These are phyloP conservation scores for Herpetomonas tarakana DNA, from an alignment of 208 protist genomes.

Conservation along the genomic window DNA sequence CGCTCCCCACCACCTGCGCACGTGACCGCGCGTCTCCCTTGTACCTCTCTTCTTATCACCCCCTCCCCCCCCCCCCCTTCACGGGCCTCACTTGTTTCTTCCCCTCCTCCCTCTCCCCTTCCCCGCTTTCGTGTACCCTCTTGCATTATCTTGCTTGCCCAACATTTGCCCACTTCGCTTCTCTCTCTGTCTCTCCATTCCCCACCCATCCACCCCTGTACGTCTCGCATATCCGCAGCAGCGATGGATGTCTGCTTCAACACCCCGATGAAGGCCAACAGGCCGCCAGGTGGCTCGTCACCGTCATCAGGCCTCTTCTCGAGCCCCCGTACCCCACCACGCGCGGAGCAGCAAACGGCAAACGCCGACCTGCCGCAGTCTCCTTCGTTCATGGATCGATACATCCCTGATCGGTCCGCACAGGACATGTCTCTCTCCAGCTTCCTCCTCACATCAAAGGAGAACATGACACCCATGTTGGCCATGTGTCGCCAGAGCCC, in stretches of 20 bases:
- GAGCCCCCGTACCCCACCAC: constrained; percentile 9
- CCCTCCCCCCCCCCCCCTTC: too few relatives aligned
- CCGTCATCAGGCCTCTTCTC: constrained; percentile 10
- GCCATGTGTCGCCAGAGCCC: not conserved
- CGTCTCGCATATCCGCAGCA: too few relatives aligned
- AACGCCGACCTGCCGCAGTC: not conserved
- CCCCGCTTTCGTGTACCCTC: too few relatives aligned
- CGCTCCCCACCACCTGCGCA: too few relatives aligned
- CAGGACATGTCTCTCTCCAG: constrained; percentile 60
- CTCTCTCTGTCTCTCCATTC: too few relatives aligned
- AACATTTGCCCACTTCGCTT: too few relatives aligned
- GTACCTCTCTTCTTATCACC: too few relatives aligned
- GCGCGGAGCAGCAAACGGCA: not conserved
- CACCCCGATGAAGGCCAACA: constrained; percentile 11
- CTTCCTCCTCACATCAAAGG: constrained; percentile 79
- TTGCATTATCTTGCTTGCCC: too few relatives aligned
- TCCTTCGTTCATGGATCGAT: constrained; percentile 38
- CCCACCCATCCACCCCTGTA: too few relatives aligned
- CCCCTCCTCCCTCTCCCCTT: too few relatives aligned
- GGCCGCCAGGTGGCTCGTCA: not conserved
- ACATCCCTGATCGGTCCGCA: constrained; percentile 53
- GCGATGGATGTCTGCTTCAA: constrained; percentile 21
- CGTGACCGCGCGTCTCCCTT: too few relatives aligned
- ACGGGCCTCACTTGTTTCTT: too few relatives aligned
- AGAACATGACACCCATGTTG: constrained; percentile 53